Base-by-base conservation (phyloP, 1,284 basidiomycete genomes). In the Porodaedalea pini region DNA sequence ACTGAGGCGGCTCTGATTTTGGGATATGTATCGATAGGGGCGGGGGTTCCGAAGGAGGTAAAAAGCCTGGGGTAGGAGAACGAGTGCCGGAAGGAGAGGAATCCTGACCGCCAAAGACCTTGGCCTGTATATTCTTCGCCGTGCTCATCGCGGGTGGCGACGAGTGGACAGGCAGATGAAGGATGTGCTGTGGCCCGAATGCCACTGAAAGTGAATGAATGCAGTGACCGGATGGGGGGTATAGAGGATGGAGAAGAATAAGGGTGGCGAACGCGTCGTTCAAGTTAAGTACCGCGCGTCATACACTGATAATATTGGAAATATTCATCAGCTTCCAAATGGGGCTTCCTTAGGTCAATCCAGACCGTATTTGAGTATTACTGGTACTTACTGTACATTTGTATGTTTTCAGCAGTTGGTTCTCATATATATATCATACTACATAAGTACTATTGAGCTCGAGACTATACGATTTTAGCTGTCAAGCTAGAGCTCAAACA, bases 21-120 rank as follows among this genome's bases (percentile, higher is more conserved):
- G 92, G 92, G 61, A 94, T 94, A 62, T 88, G 78, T 68, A 94
- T 92, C 32, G 85, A 88, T 62, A 94, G 79, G 3, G 77, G 73
- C 45, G 75, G 71, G 19, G 61, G 41, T 63, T 78, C 71, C n/a
- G 71, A 65, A 51, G 69, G 56, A 65, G 69, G 60, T 63, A 68
- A 55, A 66, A 56, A 69, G 58, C 67, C 47, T 34, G 63, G 29
- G 61, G 56, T 52, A 57, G 61, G 62, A 53, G 51, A 61, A 23
- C 48, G 54, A 21, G 41, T 48, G 40, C 64, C 61, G 56, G 60
- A 61, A 27, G 57, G 44, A n/a, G 64, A 62, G 27, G 66, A 61
- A 15, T 62, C 67, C 29, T 73, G 71, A 51, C 76, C 74, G 64
- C 88, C 78, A 68, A 93, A 92, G 45, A 93, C 77, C 71, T 84